Evolutionary conservation across 345 rosid species (phyloP), one percentile per base, ranked within the genome.

Genomic region (Euclidium syriacum): DNA sequence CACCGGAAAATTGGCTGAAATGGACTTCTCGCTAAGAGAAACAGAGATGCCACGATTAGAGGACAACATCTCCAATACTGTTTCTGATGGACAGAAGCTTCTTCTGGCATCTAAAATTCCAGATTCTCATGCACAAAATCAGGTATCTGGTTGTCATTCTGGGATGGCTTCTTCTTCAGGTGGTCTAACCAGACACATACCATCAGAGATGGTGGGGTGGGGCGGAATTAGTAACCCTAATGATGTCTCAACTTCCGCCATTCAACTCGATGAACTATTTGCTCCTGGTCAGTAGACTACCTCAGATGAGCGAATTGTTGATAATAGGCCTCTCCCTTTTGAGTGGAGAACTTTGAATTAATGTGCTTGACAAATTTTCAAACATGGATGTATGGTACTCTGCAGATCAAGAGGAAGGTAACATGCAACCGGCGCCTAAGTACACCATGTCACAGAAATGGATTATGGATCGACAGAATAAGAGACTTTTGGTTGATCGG

Each of bases 361-460:
- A 52, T 68, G 29, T 29, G 17, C 41, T 53, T 73, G 72, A 56
- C 42, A 43, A 70, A 59, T 36, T 35, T n/a, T 18, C 59, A 25
- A 73, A 64, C 52, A 70, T 53, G 68, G 66, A 41, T 30, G 15
- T 65, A 40, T 53, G 33, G 67, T 62, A 54, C 62, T 39, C 72
- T 4, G 51, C 76, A 67, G 87, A 78, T 39, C 82, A 80, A 65
- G 86, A 73, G 12, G 86, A 79, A 68, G 88, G 73, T 61, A 80
- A 57, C 44, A 65, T 78, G 29, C 75, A 62, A 33, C 82, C 79
- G 20, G 69, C 80, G 42, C 91, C 91, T 40, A 85, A 78, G 81
- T 73, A 75, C 67, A 87, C 95, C 26, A 85, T 87, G 94, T 80
- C 76, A 46, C 94, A 90, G 73, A 90, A 84, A 58, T 90, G 96